A percentile compares a stretch with the other conserved stretches of the same genome.
These are phyloP conservation scores for Eragrostis nindensis DNA, from an alignment of 176 grass and related monocot species.

Conservation along the genomic window DNA sequence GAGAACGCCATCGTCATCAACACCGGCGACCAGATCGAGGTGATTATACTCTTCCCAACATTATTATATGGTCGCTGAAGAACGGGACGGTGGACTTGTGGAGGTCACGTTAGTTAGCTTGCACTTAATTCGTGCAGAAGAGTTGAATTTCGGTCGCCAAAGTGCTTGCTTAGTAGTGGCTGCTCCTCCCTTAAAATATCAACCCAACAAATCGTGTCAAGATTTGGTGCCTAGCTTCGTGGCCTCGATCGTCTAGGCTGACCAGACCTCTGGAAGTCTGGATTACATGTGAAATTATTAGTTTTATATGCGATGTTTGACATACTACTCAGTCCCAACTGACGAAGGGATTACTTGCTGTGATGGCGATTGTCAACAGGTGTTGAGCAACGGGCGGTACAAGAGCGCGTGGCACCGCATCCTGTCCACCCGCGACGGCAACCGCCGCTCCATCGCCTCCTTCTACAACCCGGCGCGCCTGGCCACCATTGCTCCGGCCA, in stretches of 20 bases:
- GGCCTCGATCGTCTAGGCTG: neutral
- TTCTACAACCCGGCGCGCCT: constrained; percentile 82
- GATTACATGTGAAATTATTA: neutral
- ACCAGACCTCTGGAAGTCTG: too few relatives aligned
- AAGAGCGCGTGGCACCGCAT: constrained; percentile 95
- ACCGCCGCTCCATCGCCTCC: constrained; percentile 81
- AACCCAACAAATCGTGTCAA: constrained; percentile 2
- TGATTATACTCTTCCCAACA: neutral
- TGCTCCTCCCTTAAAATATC: neutral
- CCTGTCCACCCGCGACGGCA: constrained; percentile 58
- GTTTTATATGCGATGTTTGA: neutral
- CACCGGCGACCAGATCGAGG: constrained; percentile 98
- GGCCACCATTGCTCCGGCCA: constrained; percentile 58
- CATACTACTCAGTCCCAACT: neutral
- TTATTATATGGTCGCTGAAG: neutral
- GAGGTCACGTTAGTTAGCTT: constrained; percentile 33
- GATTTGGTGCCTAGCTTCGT: neutral
- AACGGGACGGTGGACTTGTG: constrained; percentile 31
- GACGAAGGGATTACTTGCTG: neutral
- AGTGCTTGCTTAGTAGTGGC: constrained; percentile 5
- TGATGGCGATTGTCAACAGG: constrained; percentile 21
- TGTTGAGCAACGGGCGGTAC: constrained; percentile 79
- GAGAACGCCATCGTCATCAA: constrained; percentile 89
- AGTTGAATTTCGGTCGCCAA: neutral
- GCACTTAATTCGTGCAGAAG: constrained; percentile 23